Base-by-base conservation (phyloP, 768 basidiomycete genomes). In the Rhodocollybia butyracea region DNA sequence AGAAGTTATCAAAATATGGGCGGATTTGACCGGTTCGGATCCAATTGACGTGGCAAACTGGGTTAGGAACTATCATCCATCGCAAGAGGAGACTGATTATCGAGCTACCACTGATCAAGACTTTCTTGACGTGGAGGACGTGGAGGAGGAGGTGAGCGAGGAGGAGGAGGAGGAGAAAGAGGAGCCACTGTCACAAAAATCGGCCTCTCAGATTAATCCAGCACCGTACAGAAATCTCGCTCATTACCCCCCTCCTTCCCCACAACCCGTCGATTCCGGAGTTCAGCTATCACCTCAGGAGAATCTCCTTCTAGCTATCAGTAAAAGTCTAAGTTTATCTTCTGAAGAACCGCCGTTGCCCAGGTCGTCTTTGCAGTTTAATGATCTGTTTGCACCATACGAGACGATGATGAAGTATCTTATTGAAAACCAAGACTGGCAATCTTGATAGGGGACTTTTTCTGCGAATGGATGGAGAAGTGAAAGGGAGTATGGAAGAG, bases 341-440 rank as follows among this genome's bases (percentile, higher is more conserved):
- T 17, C 48, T n/a, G n/a, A 39, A 22, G 34, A 36, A 30, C 6
- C 39, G 26, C 22, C 26, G 22, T 24, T 19, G 2, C 51, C 51
- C 10, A 15, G 42, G 41, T 41, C 51, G 30, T 17, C 17, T 29
- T 41, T 40, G n/a, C 10, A 53, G n/a, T 53, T 53, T 21, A n/a
- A 40, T 17, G 8, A 22, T 13, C 40, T 53, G 17, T 53, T 53
- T 32, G 5, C 27, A 13, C 51, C 51, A 8, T 53, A 53, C 31
- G 19, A 29, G 19, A 24, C 17, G 12, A 53, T 41, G 51, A 53
- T 53, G 30, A 40, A 53, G 19, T n/a, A 31, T 53, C 30, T 47
- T 36, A 6, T 51, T 27, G 12, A 32, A 8, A 24, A 40, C 15
- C 12, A 11, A 38, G 38, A 51, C 34, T 38, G 50, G 31, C 30